phyloP scores from a whole-genome alignment of 345 rosid species.

The Iberis pinnata region DNA sequence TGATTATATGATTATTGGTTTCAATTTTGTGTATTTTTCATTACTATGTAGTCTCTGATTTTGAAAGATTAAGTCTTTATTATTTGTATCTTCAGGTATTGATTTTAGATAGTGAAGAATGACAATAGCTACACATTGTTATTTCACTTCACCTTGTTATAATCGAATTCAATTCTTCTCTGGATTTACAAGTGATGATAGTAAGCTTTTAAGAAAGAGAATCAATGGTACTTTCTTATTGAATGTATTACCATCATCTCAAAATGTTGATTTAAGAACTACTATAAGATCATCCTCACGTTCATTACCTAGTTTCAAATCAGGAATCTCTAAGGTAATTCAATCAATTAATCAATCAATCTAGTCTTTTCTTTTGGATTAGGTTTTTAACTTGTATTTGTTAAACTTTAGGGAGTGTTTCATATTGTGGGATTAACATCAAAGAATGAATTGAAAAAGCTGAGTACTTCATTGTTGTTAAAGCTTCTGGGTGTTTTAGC shows the following conservation, averaged over 20 bases:
- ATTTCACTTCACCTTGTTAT: conserved; percentile 35
- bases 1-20: background rate
- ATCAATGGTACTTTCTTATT: conserved; percentile 28
- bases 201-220: conserved; percentile 32
- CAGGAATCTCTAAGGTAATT: conserved; percentile 30
- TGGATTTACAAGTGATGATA: conserved; percentile 25
- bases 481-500: conserved; percentile 54
- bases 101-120: conserved; percentile 29
- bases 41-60: no score
- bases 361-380: no score
- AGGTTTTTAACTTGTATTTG: no score
- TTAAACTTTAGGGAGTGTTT: conserved; percentile 31
- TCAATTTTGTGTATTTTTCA: no score
- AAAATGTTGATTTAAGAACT: conserved; percentile 29
- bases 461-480: conserved; percentile 34
- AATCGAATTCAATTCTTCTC: conserved; percentile 32
- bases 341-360: no score
- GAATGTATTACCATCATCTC: conserved; percentile 33
- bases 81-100: background rate
- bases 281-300: conserved; percentile 36
- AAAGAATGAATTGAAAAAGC: conserved; percentile 32
- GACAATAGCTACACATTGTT: conserved; percentile 47
- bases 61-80: no score
- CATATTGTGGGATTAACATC: conserved; percentile 32
- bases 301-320: conserved; percentile 31